Conservation (phyloP, 2,329 filamentous ascomycete species). For the Penicillium glabrum region DNA sequence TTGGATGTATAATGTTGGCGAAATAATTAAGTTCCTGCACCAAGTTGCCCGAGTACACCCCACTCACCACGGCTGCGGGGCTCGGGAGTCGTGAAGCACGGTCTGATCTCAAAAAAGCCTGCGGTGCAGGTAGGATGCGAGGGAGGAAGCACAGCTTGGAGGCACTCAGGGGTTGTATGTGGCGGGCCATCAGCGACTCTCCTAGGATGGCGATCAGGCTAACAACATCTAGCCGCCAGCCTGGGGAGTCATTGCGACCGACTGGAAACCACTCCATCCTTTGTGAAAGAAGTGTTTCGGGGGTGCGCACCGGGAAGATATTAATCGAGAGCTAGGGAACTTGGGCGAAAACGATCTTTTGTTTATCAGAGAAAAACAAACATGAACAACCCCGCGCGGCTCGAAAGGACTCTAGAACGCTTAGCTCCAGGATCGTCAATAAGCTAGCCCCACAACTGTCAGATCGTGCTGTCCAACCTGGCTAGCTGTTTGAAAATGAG, state of each 20-base stretch:
- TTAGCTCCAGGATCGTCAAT: too few relatives aligned
- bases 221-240: neutral
- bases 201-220: neutral
- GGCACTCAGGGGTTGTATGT: neutral
- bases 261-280: neutral
- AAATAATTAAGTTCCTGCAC: neutral
- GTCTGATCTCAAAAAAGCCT: neutral
- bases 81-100: neutral
- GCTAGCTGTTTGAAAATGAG: too few relatives aligned
- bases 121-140: neutral
- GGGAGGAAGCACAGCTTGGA: neutral
- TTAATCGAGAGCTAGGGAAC: too few relatives aligned
- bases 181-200: neutral
- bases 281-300: too few relatives aligned
- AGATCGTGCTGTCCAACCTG: too few relatives aligned
- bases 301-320: too few relatives aligned
- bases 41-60: neutral
- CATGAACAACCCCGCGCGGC: too few relatives aligned
- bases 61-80: neutral
- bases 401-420: too few relatives aligned
- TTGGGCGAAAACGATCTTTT: too few relatives aligned
- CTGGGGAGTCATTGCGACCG: neutral
- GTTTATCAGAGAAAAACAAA: too few relatives aligned
- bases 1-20: neutral
- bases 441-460: too few relatives aligned